phyloP scores from a whole-genome alignment of 1,284 basidiomycete genomes.

The Earliella scabrosa region DNA sequence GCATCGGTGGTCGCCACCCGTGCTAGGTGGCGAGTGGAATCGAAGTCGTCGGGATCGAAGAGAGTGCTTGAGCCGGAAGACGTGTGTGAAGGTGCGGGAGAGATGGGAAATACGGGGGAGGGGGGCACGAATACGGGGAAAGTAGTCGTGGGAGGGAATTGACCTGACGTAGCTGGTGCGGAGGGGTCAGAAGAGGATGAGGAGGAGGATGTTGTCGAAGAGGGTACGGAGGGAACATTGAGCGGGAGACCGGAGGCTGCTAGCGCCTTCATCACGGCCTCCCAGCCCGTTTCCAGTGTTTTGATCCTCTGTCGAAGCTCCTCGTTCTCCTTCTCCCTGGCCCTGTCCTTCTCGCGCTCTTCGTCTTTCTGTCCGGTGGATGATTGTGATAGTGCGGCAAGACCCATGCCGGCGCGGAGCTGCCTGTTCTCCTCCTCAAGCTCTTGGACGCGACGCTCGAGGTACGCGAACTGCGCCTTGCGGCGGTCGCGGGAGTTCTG shows the following conservation, averaged over 20 bases:
- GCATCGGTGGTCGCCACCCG: constrained; percentile 83
- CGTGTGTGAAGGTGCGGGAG: constrained; percentile 53
- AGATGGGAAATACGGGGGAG: constrained; percentile 46
- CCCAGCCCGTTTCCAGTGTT: constrained; percentile 79
- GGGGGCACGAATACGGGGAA: constrained; percentile 38
- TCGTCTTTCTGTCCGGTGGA: constrained; percentile 34
- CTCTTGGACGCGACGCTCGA: constrained; percentile 46
- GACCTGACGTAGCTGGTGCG: constrained; percentile 28
- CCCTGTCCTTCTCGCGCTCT: constrained; percentile 49
- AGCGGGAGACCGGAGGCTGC: constrained; percentile 64
- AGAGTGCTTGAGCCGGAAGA: constrained; percentile 39
- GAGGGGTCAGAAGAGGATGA: constrained; percentile 32
- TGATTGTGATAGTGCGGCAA: constrained; percentile 32
- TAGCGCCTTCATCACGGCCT: constrained; percentile 75
- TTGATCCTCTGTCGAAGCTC: constrained; percentile 75
- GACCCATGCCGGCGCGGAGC: constrained; percentile 43
- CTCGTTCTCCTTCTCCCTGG: constrained; percentile 69
- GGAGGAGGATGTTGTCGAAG: constrained; percentile 29
- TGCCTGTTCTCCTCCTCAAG: constrained; percentile 52
- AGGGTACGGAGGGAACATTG: constrained; percentile 35
- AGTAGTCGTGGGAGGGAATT: constrained; percentile 36
- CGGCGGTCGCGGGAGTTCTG: constrained; percentile 84
- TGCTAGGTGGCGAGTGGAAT: constrained; percentile 92
- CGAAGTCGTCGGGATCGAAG: constrained; percentile 42
- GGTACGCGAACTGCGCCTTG: constrained; percentile 71